Conservation (phyloP, 2,329 filamentous ascomycete species). For the Fusarium sp. region DNA sequence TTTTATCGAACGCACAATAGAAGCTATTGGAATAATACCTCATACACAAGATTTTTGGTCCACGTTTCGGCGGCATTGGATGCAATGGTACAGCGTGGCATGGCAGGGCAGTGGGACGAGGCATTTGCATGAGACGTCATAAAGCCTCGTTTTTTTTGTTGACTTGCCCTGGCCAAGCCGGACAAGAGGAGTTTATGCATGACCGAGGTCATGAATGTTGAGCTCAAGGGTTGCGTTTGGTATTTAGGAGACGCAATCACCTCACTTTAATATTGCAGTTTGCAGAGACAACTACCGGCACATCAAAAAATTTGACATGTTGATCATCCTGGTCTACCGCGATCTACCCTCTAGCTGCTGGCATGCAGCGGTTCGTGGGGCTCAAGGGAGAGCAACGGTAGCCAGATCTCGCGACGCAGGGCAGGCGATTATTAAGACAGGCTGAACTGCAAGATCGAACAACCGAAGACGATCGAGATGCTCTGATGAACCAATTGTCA, state of each 20-base stretch:
- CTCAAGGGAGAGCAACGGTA: slow-evolving; percentile 34
- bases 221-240: slow-evolving; percentile 1
- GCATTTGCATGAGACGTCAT: slow-evolving; percentile 36
- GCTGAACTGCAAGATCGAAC: slow-evolving; percentile 38
- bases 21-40: slow-evolving; percentile 40
- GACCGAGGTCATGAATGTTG: slow-evolving; percentile 5
- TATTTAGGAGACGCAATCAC: background rate
- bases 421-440: slow-evolving; percentile 37
- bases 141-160: slow-evolving; percentile 31
- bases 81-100: slow-evolving; percentile 21
- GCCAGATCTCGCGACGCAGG: slow-evolving; percentile 39
- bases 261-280: slow-evolving; percentile 1
- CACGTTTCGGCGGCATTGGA: slow-evolving; percentile 43
- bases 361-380: slow-evolving; percentile 43
- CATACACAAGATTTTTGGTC: slow-evolving; percentile 29
- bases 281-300: slow-evolving; percentile 2
- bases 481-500: slow-evolving; percentile 10
- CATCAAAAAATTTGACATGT: slow-evolving; percentile 6
- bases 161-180: slow-evolving; percentile 12
- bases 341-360: slow-evolving; percentile 28
- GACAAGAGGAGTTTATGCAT: slow-evolving; percentile 11
- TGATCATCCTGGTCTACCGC: slow-evolving; percentile 23
- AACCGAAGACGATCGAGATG: slow-evolving; percentile 38
- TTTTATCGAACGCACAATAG: slow-evolving; percentile 27
- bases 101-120: slow-evolving; percentile 28